A percentile compares a stretch with the other conserved stretches of the same genome.
Conservation (phyloP, 331 rosid genomes). For the Ulmus americana region DNA sequence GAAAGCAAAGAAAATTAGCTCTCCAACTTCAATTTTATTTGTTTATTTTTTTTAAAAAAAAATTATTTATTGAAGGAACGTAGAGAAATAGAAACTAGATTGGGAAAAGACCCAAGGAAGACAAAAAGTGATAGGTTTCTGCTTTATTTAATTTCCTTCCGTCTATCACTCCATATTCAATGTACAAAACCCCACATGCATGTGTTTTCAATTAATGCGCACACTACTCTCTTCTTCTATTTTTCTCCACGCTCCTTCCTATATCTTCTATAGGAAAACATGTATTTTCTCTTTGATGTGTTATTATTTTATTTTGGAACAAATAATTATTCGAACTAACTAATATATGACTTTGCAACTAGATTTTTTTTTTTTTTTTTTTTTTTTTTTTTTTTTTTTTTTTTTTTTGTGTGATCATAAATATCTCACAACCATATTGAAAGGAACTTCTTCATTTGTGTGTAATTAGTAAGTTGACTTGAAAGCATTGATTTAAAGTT, state of each 20-base stretch:
- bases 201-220: conserved; percentile 14
- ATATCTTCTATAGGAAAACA: background rate
- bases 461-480: background rate
- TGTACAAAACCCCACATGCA: conserved; percentile 17
- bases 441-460: background rate
- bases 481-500: too few species aligned
- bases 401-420: background rate
- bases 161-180: conserved; percentile 12
- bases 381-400: background rate
- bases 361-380: background rate
- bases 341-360: too few species aligned
- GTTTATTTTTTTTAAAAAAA: background rate
- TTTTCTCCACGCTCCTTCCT: background rate
- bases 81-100: background rate
- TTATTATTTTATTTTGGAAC: too few species aligned
- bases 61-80: background rate
- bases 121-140: conserved; percentile 6
- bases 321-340: too few species aligned
- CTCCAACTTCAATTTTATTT: background rate
- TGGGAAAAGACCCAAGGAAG: background rate
- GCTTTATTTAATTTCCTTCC: background rate
- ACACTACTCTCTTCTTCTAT: background rate
- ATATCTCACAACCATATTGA: background rate
- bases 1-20: too few species aligned
- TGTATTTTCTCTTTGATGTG: too few species aligned